Evolutionary conservation across 805 yeast species (phyloP), one percentile per base, ranked within the genome.

Genomic region (Sugiyamaella qingdaonensis): DNA sequence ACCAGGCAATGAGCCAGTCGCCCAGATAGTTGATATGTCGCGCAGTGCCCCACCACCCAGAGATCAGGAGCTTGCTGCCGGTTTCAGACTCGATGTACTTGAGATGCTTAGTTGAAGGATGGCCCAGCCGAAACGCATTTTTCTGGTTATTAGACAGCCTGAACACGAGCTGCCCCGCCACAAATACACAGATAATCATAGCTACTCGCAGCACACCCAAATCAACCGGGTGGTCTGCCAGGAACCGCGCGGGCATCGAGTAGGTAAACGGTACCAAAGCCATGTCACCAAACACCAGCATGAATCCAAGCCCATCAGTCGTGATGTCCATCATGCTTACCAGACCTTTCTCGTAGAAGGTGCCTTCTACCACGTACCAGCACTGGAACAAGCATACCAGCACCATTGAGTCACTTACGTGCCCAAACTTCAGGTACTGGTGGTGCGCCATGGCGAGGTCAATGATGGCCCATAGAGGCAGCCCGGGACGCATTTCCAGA

Each of bases 11-110:
- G 41, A 94, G 67, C 91, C 97, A 89, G 72, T 94, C 99, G 42
- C 99, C 99, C 54, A 91, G 78, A 70, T 94, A 94, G 67, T 94
- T 94, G 65, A 88, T 89, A 68, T 94, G 99, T 60, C 95, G 96
- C 5, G 96, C 83, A 16, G 76, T 68, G 1, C 86, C 86, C 99
- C 99, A 94, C 99, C 98, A 94, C 2, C 98, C 97, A 63, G 89
- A 94, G 51, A 83, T 79, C 44, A 94, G 72, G 58, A 94, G 77
- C 64, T 81, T 86, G 24, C 96, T 85, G 0, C 95, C 95, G 13
- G 86, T 80, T 31, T 78, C 73, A 0, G 97, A 85, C 58, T 79
- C 73, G 54, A 94, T 86, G 51, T 80, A 83, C 57, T 81, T 78
- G 71, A 89, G 72, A 64, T 88, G 82, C 41, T 76, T 69, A n/a